A percentile compares a stretch with the other conserved stretches of the same genome.
Conservation (phyloP, 2,329 filamentous ascomycete genomes). For the Beauveria scarabaeidicola region DNA sequence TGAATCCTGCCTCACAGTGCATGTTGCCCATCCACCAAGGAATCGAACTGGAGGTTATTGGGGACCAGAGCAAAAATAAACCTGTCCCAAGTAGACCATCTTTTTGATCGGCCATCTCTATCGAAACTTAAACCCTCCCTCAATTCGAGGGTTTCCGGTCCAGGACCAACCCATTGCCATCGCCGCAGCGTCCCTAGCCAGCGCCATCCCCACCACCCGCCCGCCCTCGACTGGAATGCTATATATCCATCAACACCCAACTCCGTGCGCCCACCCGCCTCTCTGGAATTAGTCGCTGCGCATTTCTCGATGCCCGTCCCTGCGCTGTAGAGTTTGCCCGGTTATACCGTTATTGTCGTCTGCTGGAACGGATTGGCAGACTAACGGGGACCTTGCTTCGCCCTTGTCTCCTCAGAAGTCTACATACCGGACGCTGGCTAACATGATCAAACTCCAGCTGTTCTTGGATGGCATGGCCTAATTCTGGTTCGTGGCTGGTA, state of each 20-base stretch:
- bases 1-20: too few relatives aligned
- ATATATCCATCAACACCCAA: neutral
- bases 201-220: neutral
- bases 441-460: neutral
- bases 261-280: neutral
- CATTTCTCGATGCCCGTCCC: neutral
- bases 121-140: too few relatives aligned
- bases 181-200: neutral
- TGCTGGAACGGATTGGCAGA: conserved; percentile 5
- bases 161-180: too few relatives aligned
- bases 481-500: neutral
- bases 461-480: neutral
- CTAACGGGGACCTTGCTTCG: neutral
- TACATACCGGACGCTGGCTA: conserved; percentile 1
- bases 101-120: too few relatives aligned
- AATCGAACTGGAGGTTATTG: too few relatives aligned
- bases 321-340: neutral
- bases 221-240: conserved; percentile 1
- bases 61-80: too few relatives aligned
- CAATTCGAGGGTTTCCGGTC: too few relatives aligned
- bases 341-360: neutral
- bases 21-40: too few relatives aligned
- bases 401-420: neutral
- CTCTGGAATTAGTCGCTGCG: neutral
- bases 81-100: too few relatives aligned